Percentiles rank a stretch among this genome's conserved stretches.
These are phyloP conservation scores for Vitis cinerea DNA, from an alignment of 164 flowering plant species.

Conservation along the genomic window DNA sequence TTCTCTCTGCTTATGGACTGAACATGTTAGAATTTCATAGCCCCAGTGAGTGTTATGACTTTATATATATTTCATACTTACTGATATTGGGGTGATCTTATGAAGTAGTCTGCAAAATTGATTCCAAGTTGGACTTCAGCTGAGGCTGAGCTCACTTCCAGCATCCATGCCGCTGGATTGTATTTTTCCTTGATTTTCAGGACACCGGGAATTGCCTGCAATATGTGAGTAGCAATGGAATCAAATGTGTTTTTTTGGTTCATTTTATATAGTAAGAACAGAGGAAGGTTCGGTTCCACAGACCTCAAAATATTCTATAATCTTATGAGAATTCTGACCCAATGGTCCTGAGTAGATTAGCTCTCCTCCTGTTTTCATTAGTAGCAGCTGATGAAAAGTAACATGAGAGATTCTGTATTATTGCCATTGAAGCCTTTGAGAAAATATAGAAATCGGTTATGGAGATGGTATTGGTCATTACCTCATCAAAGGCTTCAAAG, in stretches of 20 bases:
- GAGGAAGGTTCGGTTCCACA: neutral
- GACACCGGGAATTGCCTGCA: conserved; percentile 10
- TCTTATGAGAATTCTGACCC: conserved; percentile 7
- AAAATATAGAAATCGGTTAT: neutral
- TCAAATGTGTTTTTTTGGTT: neutral
- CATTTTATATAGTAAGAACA: too few relatives aligned
- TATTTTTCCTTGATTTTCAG: conserved; percentile 6
- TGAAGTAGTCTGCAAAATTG: conserved; percentile 22
- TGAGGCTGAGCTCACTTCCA: conserved; percentile 24
- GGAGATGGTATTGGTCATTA: neutral
- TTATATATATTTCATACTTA: neutral
- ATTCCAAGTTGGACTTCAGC: conserved; percentile 19
- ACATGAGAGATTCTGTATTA: neutral
- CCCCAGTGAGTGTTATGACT: too few relatives aligned
- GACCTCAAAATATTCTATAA: conserved; percentile 10
- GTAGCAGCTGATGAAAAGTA: conserved; percentile 5
- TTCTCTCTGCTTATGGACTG: too few relatives aligned
- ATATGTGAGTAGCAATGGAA: neutral
- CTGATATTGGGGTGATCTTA: conserved; percentile 13
- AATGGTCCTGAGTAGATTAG: conserved; percentile 11
- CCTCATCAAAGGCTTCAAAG: conserved; percentile 13
- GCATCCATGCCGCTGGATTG: conserved; percentile 26
- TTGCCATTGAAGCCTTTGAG: too few relatives aligned
- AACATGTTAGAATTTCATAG: too few relatives aligned
- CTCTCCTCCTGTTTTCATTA: conserved; percentile 13